Conservation (phyloP, 164 flowering plant species). For the Macadamia integrifolia region DNA sequence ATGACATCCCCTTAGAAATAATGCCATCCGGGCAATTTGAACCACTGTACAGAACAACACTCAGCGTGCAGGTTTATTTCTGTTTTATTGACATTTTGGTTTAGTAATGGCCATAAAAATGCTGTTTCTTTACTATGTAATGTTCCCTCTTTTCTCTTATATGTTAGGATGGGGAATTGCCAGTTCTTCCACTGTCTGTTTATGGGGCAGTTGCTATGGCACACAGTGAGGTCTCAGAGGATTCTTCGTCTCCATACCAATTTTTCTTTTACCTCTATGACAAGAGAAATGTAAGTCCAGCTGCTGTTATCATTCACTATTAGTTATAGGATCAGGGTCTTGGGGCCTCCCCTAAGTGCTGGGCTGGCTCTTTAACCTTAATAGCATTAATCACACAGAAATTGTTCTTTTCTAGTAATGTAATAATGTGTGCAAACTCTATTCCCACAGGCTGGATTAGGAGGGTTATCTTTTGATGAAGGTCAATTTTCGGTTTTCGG, state of each 20-base stretch:
- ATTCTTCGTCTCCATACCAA: conserved; percentile 81
- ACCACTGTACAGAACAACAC: conserved; percentile 73
- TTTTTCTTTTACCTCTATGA: conserved; percentile 93
- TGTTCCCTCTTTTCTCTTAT: not conserved
- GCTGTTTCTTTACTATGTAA: conserved; percentile 5
- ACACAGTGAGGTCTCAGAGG: conserved; percentile 75
- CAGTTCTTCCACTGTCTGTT: conserved; percentile 91
- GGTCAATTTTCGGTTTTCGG: conserved; percentile 98
- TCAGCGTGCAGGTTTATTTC: conserved; percentile 65
- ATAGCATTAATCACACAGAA: not conserved
- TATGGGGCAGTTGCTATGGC: conserved; percentile 98
- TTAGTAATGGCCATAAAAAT: not conserved
- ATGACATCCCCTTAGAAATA: conserved; percentile 72
- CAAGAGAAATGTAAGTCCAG: conserved; percentile 74
- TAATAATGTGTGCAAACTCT: conserved; percentile 5
- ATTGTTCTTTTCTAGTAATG: not conserved
- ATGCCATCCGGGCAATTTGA: conserved; percentile 98
- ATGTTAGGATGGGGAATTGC: conserved; percentile 88
- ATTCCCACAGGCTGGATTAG: conserved; percentile 71
- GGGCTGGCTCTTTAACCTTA: not conserved
- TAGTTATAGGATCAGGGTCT: not conserved
- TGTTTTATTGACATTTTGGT: not conserved
- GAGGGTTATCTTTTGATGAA: conserved; percentile 95
- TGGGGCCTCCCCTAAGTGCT: not conserved
- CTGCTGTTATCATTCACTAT: not conserved